Conservation (phyloP, 2,329 filamentous ascomycete genomes). For the Trichothecium sympodiale region DNA sequence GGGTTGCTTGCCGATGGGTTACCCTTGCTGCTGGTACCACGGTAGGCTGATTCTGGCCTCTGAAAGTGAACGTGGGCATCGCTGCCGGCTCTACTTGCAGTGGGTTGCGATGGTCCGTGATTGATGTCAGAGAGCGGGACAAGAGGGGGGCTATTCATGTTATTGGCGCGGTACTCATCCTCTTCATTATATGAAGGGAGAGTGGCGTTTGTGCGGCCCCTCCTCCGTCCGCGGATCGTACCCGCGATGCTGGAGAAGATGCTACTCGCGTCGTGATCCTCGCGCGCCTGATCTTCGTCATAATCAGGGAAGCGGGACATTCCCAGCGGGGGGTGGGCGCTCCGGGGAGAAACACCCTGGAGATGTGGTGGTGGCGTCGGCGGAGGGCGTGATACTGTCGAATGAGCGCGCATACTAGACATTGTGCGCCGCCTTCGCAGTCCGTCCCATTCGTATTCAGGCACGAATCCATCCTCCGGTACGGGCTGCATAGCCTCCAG, state of each 20-base stretch:
- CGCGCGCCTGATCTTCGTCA: constrained; percentile 43
- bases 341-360: constrained; percentile 21
- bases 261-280: constrained; percentile 32
- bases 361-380: constrained; percentile 13
- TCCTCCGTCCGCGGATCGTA: constrained; percentile 27
- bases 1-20: constrained; percentile 24
- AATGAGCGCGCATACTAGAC: constrained; percentile 10
- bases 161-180: constrained; percentile 25
- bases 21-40: constrained; percentile 1
- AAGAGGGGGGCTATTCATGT: constrained; percentile 43
- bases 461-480: constrained; percentile 53
- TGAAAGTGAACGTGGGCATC: constrained; percentile 30
- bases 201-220: constrained; percentile 21
- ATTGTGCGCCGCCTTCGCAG: constrained; percentile 61
- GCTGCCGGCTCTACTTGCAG: constrained; percentile 19
- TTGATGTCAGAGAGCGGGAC: constrained; percentile 53
- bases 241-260: constrained; percentile 46
- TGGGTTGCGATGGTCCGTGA: constrained; percentile 22
- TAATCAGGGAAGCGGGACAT: constrained; percentile 67
- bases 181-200: constrained; percentile 18
- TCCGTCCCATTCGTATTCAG: constrained; percentile 77
- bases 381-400: constrained; percentile 10
- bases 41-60: constrained; percentile 34
- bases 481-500: constrained; percentile 63
- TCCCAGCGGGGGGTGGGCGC: constrained; percentile 64